phyloP scores from a whole-genome alignment of 2,329 filamentous ascomycete species.

The Hypoxylon sp. region DNA sequence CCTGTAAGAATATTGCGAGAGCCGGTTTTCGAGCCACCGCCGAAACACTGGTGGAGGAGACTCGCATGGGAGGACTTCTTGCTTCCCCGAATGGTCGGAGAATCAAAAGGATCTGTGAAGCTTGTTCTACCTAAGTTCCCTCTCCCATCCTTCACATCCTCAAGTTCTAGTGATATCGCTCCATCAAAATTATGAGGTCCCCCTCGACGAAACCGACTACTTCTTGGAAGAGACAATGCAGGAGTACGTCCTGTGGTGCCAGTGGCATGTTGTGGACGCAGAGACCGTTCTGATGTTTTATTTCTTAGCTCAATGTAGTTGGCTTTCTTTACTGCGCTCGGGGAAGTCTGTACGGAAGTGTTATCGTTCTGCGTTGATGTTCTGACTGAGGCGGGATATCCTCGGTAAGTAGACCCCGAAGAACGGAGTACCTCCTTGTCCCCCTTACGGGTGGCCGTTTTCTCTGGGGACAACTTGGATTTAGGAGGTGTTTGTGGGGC shows the following conservation, averaged over 20 bases:
- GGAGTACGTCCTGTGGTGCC: slow-evolving; percentile 3
- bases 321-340: background rate
- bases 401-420: slow-evolving; percentile 5
- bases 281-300: slow-evolving; percentile 17
- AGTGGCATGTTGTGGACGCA: background rate
- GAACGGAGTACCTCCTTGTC: slow-evolving; percentile 18
- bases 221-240: slow-evolving; percentile 25
- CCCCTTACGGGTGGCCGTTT: background rate
- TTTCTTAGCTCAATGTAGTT: slow-evolving; percentile 7
- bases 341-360: background rate
- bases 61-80: slow-evolving; percentile 10
- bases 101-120: background rate
- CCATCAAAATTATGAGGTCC: slow-evolving; percentile 26
- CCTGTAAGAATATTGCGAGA: background rate
- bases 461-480: slow-evolving; percentile 12
- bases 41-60: slow-evolving; percentile 13
- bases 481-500: slow-evolving; percentile 5
- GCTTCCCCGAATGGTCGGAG: background rate
- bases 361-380: slow-evolving; percentile 3
- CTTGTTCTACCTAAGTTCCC: background rate
- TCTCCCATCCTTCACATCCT: background rate
- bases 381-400: background rate
- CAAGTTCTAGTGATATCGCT: slow-evolving; percentile 6
- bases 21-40: slow-evolving; percentile 7
- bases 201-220: slow-evolving; percentile 27